Evolutionary conservation across 2,329 filamentous ascomycete species (phyloP).

Genomic region (Nemania sp.): DNA sequence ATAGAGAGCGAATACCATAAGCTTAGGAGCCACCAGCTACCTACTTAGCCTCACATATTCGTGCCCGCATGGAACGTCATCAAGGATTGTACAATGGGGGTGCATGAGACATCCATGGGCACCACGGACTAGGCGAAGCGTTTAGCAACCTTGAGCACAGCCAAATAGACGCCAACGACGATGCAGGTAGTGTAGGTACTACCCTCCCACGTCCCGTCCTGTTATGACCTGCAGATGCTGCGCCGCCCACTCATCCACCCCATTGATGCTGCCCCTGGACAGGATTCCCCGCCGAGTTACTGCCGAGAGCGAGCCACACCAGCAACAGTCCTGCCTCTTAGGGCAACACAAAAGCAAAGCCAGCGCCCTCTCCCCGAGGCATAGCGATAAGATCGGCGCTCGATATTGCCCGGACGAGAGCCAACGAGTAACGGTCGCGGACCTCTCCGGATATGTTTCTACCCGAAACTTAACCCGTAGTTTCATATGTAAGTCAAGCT

Average conservation of each 20-base stretch:
- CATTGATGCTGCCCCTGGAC: neutral
- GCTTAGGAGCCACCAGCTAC: too few relatives aligned
- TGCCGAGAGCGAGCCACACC: conserved; percentile 14
- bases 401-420: conserved; percentile 14
- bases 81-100: neutral
- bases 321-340: conserved; percentile 21
- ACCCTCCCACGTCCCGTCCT: neutral
- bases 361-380: neutral
- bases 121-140: neutral
- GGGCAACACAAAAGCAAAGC: neutral
- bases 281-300: conserved; percentile 23
- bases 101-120: neutral
- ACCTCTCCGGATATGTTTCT: neutral
- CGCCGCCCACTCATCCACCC: neutral
- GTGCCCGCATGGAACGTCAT: neutral
- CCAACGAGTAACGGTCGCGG: neutral
- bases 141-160: neutral
- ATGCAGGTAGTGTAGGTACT: too few relatives aligned
- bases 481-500: neutral
- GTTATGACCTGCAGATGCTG: neutral
- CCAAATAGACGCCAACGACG: neutral
- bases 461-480: neutral
- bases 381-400: conserved; percentile 22
- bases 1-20: too few relatives aligned
- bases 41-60: neutral